Evolutionary conservation across 129 eudicot species (phyloP).

Genomic region (Centrapalus pauciflorus): DNA sequence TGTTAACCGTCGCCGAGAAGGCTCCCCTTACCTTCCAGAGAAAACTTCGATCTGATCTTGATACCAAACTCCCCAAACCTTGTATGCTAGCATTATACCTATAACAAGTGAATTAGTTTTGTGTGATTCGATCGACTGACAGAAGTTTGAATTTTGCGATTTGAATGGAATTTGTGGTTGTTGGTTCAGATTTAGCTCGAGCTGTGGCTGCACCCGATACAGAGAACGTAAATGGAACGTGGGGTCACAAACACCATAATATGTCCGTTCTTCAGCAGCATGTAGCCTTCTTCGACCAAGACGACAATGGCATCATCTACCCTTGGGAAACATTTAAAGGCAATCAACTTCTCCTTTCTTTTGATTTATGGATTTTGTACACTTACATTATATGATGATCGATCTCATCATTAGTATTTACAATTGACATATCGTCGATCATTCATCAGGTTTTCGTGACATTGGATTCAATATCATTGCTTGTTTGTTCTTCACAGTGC

Average conservation of each 20-base stretch:
- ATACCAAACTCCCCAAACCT: conserved; percentile 46
- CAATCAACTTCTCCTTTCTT: not conserved
- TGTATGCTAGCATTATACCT: conserved; percentile 25
- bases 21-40: conserved; percentile 43
- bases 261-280: conserved; percentile 60
- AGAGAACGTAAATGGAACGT: conserved; percentile 50
- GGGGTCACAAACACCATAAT: conserved; percentile 47
- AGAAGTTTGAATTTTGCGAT: not conserved
- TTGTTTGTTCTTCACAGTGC: conserved; percentile 24
- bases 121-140: not conserved
- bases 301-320: conserved; percentile 46
- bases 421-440: not conserved
- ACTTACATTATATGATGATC: too few relatives aligned
- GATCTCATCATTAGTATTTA: too few relatives aligned
- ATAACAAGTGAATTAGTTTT: too few relatives aligned
- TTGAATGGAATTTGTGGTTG: not conserved
- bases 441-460: conserved; percentile 44
- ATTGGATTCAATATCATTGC: conserved; percentile 47
- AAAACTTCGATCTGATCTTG: conserved; percentile 40
- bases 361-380: not conserved
- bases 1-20: conserved; percentile 43
- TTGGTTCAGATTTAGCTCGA: conserved; percentile 42
- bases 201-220: conserved; percentile 53
- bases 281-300: conserved; percentile 54
- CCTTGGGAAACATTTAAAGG: conserved; percentile 55